Conservation (phyloP, 163 green algal species). For the Prototheca wickerhamii region DNA sequence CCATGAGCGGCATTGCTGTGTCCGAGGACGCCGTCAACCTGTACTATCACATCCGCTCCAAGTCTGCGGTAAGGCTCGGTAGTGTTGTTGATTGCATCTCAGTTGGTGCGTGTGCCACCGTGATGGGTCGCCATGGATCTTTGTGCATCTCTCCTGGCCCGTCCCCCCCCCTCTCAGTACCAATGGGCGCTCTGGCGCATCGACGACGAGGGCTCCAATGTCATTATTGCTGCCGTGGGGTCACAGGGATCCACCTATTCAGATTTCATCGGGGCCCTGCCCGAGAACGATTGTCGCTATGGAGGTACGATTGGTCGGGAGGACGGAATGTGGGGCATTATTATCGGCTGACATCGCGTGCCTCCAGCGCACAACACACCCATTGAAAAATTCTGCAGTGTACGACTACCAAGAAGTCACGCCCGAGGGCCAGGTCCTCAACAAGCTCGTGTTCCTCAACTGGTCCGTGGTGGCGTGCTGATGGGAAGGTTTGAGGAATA, state of each 20-base stretch:
- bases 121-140: conserved; percentile 6
- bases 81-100: no score
- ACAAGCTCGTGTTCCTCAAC: conserved; percentile 84
- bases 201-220: conserved; percentile 56
- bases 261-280: conserved; percentile 63
- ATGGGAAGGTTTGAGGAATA: no score
- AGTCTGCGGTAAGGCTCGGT: conserved; percentile 54
- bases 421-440: conserved; percentile 63
- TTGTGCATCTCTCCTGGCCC: neutral
- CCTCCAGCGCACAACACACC: neutral
- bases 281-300: conserved; percentile 70
- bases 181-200: conserved; percentile 78
- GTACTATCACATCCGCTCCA: conserved; percentile 79
- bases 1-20: conserved; percentile 81
- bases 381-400: conserved; percentile 31
- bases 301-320: conserved; percentile 32
- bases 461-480: conserved; percentile 46
- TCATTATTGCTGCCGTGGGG: conserved; percentile 67
- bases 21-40: conserved; percentile 74
- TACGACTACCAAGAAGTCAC: conserved; percentile 78
- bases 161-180: conserved; percentile 43
- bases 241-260: conserved; percentile 45
- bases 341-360: no score
- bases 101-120: no score
- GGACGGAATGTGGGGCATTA: no score